phyloP scores from a whole-genome alignment of 768 basidiomycete genomes.

The Agaricus blazei region DNA sequence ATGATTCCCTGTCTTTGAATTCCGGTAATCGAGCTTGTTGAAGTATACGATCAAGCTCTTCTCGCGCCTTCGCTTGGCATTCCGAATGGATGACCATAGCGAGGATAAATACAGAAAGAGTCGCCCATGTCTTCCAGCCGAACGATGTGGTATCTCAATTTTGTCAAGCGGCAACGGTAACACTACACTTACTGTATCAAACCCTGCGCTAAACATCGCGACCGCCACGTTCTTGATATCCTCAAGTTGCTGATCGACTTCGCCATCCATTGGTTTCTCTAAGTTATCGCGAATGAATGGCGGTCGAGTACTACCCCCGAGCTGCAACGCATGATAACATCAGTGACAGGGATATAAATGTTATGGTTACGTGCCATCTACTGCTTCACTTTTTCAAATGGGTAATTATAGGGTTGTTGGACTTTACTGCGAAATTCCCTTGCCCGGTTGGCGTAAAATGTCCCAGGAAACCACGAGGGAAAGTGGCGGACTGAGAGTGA shows the following conservation, averaged over 20 bases:
- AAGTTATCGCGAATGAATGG: constrained; percentile 50
- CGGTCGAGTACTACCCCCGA: constrained; percentile 26
- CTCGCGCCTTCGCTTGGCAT: constrained; percentile 50
- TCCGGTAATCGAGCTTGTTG: constrained; percentile 52
- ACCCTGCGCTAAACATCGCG: constrained; percentile 67
- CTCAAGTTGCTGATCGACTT: constrained; percentile 34
- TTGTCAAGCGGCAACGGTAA: no score
- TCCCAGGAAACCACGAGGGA: constrained; percentile 22
- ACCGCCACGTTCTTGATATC: constrained; percentile 77
- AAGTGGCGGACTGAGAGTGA: constrained; percentile 13
- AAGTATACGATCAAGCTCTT: constrained; percentile 62
- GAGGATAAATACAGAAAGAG: constrained; percentile 59
- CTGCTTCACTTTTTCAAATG: constrained; percentile 12
- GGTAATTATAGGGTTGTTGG: constrained; percentile 16
- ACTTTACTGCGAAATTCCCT: constrained; percentile 5
- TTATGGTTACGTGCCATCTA: constrained; percentile 10
- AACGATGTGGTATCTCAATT: no score
- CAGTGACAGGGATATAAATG: neutral
- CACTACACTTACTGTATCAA: constrained; percentile 48
- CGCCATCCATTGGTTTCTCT: constrained; percentile 27
- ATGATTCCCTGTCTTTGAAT: constrained; percentile 44
- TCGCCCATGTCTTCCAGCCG: constrained; percentile 41
- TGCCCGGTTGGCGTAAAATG: constrained; percentile 15
- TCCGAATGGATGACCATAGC: constrained; percentile 61
- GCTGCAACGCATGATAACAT: neutral